Evolutionary conservation across 2,329 filamentous ascomycete genomes (phyloP).

Genomic region (Colletotrichum orchidophilum): DNA sequence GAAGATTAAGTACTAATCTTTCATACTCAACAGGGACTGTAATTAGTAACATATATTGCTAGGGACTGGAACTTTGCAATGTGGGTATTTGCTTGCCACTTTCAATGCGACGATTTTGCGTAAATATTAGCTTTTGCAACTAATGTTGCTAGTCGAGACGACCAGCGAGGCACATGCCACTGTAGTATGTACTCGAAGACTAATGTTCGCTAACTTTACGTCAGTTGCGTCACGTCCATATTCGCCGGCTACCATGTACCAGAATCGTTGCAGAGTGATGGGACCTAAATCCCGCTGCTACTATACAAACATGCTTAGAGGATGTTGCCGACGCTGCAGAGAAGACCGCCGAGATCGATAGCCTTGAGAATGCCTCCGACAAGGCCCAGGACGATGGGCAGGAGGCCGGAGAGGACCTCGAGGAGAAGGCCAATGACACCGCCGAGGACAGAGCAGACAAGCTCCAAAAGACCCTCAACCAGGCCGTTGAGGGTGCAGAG

Average conservation of each 20-base stretch:
- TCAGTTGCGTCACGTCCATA: background rate
- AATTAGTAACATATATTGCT: no score
- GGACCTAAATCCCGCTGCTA: background rate
- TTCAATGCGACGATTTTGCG: no score
- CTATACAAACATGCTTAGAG: background rate
- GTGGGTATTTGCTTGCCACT: no score
- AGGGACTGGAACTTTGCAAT: no score
- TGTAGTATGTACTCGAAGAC: background rate
- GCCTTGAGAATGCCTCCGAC: constrained; percentile 13
- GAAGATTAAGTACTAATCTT: no score
- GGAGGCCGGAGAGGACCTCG: constrained; percentile 26
- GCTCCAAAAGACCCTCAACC: constrained; percentile 19
- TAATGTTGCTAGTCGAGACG: no score
- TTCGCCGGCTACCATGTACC: background rate
- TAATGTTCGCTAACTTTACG: background rate
- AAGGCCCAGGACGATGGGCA: constrained; percentile 22
- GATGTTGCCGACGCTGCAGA: constrained; percentile 26
- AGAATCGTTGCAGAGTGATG: background rate
- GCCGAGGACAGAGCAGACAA: constrained; percentile 14
- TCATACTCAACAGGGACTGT: no score
- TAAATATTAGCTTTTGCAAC: no score
- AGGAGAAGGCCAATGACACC: constrained; percentile 15
- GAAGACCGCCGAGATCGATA: constrained; percentile 16
- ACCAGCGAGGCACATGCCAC: no score
- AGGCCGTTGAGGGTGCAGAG: constrained; percentile 24